These are phyloP conservation scores for Neonectria ditissima DNA, from an alignment of 2,329 filamentous ascomycete genomes.

Conservation along the genomic window DNA sequence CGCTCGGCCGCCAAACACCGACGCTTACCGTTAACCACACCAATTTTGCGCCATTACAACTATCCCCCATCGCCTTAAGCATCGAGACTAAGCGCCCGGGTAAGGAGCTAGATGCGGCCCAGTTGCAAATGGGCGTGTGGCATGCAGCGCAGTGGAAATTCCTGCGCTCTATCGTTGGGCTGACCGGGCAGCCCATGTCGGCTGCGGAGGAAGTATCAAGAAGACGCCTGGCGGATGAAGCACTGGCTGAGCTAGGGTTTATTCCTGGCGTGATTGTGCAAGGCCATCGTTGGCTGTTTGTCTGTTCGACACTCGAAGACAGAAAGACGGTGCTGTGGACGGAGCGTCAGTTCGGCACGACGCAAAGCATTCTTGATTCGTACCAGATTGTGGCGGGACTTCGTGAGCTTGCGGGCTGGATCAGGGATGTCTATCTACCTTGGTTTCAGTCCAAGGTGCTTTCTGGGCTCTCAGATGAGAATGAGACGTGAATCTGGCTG, in stretches of 20 bases:
- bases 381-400: constrained; percentile 27
- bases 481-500: not conserved
- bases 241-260: constrained; percentile 10
- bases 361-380: constrained; percentile 13
- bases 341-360: constrained; percentile 23
- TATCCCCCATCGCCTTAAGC: not conserved
- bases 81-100: constrained; percentile 13
- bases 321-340: constrained; percentile 25
- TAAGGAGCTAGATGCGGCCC: not conserved
- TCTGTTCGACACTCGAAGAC: constrained; percentile 23
- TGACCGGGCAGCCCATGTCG: not conserved
- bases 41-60: constrained; percentile 1
- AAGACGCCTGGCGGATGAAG: not conserved
- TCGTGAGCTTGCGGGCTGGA: constrained; percentile 21
- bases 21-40: constrained; percentile 11
- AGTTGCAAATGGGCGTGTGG: constrained; percentile 6
- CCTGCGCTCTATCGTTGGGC: not conserved
- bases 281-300: constrained; percentile 22
- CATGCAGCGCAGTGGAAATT: constrained; percentile 1
- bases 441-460: constrained; percentile 19
- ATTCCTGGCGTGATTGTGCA: constrained; percentile 29
- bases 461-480: not conserved
- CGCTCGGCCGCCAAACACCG: not conserved
- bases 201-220: not conserved
- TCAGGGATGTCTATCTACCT: constrained; percentile 21